Conservation (phyloP, 2,329 filamentous ascomycete genomes). For the Fusarium tuaranense region DNA sequence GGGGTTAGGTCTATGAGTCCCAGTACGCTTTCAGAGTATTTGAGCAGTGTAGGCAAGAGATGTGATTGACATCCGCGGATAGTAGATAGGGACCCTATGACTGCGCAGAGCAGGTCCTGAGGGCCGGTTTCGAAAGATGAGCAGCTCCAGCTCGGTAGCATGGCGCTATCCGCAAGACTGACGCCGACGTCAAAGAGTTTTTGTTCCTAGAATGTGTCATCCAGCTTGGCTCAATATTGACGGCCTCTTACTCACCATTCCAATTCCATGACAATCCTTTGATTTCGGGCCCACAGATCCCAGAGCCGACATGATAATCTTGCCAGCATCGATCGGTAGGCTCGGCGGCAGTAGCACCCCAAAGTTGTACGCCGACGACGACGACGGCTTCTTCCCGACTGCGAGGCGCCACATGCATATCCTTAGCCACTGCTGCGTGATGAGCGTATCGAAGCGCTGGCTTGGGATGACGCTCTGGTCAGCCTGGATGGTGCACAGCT, state of each 20-base stretch:
- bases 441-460: slow-evolving; percentile 48
- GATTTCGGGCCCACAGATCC: slow-evolving; percentile 42
- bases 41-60: slow-evolving; percentile 28
- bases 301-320: slow-evolving; percentile 43
- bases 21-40: slow-evolving; percentile 19
- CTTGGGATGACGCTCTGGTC: slow-evolving; percentile 46
- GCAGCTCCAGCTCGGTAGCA: slow-evolving; percentile 15
- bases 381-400: slow-evolving; percentile 42
- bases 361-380: slow-evolving; percentile 22
- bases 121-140: slow-evolving; percentile 38
- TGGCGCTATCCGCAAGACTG: not conserved
- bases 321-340: slow-evolving; percentile 47
- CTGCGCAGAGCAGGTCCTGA: slow-evolving; percentile 38
- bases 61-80: slow-evolving; percentile 22
- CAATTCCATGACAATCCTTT: slow-evolving; percentile 49
- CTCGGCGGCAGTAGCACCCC: slow-evolving; percentile 29
- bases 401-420: slow-evolving; percentile 48
- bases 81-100: slow-evolving; percentile 34
- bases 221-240: not conserved
- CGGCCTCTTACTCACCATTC: slow-evolving; percentile 34
- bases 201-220: not conserved
- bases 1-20: not conserved
- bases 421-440: slow-evolving; percentile 49
- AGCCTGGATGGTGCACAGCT: slow-evolving; percentile 41
- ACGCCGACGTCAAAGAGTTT: not conserved